Conservation (phyloP, 352 stramenopile species). For the Globisporangium irregulare region DNA sequence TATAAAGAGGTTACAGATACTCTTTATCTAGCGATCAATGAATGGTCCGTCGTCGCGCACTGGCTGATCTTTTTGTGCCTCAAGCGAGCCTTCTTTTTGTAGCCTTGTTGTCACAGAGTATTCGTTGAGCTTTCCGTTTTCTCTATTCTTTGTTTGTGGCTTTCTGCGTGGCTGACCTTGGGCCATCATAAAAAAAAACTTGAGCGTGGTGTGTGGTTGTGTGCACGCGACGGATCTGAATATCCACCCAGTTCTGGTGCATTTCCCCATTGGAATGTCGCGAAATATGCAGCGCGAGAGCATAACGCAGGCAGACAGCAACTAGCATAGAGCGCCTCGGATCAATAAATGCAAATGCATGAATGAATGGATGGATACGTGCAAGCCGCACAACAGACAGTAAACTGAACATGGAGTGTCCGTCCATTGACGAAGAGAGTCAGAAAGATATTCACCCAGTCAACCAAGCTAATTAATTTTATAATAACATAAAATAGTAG, state of each 20-base stretch:
- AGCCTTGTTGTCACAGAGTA: not conserved
- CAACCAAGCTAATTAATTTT: not conserved
- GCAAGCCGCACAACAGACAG: not conserved
- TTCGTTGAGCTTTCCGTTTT: constrained; percentile 9
- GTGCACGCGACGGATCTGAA: not conserved
- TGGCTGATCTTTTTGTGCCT: constrained; percentile 1
- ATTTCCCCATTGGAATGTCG: not conserved
- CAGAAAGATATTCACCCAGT: not conserved
- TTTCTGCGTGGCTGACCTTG: not conserved
- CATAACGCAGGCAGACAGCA: not conserved
- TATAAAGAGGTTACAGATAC: not conserved
- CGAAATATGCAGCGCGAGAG: not conserved
- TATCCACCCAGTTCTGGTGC: not conserved
- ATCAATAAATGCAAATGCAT: not conserved
- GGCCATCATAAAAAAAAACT: not conserved
- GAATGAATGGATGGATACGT: not conserved
- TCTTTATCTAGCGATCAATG: not conserved
- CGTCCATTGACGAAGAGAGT: not conserved
- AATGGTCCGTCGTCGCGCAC: not conserved
- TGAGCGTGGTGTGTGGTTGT: not conserved
- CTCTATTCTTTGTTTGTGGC: not conserved
- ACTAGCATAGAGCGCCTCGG: not conserved
- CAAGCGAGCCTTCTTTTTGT: not conserved
- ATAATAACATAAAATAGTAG: not conserved
- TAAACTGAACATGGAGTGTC: not conserved